Evolutionary conservation across 345 rosid species (phyloP).

Genomic region (Arabidopsis thaliana): DNA sequence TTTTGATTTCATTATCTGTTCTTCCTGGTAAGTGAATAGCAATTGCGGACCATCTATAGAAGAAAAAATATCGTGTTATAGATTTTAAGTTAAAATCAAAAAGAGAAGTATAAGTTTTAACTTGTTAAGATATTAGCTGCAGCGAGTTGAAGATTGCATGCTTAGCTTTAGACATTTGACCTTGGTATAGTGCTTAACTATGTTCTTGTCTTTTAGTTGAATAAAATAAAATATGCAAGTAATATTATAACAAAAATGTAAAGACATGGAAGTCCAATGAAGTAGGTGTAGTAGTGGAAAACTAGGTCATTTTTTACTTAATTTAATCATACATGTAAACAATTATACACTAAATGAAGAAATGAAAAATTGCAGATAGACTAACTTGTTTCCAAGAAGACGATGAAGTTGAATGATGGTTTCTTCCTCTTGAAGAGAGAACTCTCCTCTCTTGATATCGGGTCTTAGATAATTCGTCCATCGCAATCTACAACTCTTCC

Average conservation of each 20-base stretch:
- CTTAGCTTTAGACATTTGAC: conserved; percentile 41
- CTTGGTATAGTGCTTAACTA: conserved; percentile 26
- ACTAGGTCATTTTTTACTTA: conserved; percentile 30
- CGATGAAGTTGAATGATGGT: conserved; percentile 47
- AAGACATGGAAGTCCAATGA: conserved; percentile 43
- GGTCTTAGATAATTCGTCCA: conserved; percentile 52
- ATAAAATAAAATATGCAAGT: conserved; percentile 25
- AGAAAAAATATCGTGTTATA: conserved; percentile 7
- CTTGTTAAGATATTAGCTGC: conserved; percentile 20
- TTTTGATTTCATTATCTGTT: conserved; percentile 73
- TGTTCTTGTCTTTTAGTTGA: conserved; percentile 39
- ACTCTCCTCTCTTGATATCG: conserved; percentile 49
- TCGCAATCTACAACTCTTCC: conserved; percentile 49
- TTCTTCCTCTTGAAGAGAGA: conserved; percentile 47
- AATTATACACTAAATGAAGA: background rate
- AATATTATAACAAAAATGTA: conserved; percentile 9
- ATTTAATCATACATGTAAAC: conserved; percentile 8
- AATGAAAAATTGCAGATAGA: background rate
- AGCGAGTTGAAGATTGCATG: conserved; percentile 35
- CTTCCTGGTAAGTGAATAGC: conserved; percentile 67
- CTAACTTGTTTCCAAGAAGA: conserved; percentile 50
- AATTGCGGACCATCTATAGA: conserved; percentile 70
- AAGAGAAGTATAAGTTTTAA: conserved; percentile 16
- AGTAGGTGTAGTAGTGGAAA: conserved; percentile 49
- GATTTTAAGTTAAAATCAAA: background rate